phyloP scores from a whole-genome alignment of 176 grass and related monocot genomes.

The Eleusine coracana region DNA sequence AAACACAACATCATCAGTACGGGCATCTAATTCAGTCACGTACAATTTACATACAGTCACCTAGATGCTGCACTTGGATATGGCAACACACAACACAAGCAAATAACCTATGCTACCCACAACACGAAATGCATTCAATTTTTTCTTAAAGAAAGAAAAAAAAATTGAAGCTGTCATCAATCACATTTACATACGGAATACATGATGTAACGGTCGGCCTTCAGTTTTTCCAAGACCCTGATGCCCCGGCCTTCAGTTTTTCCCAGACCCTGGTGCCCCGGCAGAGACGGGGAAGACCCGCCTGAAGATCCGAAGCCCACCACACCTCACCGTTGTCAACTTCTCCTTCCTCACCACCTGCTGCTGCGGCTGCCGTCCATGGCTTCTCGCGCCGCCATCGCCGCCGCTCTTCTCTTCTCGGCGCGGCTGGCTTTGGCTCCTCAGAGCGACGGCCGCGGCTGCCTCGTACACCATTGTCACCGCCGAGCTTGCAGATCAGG shows the following conservation, averaged over 20 bases:
- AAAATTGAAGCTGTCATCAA: too few species aligned
- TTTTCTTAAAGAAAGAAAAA: too few species aligned
- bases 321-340: background rate
- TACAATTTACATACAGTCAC: too few species aligned
- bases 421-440: background rate
- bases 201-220: background rate
- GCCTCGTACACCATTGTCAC: conserved; percentile 36
- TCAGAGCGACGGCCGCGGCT: conserved; percentile 4
- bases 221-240: background rate
- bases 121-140: too few species aligned
- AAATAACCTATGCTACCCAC: background rate
- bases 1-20: too few species aligned
- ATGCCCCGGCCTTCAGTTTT: background rate
- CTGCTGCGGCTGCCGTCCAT: background rate
- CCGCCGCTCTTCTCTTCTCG: background rate
- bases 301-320: background rate
- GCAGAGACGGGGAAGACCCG: background rate
- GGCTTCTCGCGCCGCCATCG: background rate
- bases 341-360: background rate
- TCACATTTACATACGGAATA: background rate
- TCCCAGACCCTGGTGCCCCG: background rate
- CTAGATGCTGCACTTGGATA: too few species aligned
- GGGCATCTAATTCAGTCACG: too few species aligned
- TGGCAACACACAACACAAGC: background rate
- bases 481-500: background rate